phyloP scores from a whole-genome alignment of 192 early-diverging fungal genomes.

The Coemansia sp. region DNA sequence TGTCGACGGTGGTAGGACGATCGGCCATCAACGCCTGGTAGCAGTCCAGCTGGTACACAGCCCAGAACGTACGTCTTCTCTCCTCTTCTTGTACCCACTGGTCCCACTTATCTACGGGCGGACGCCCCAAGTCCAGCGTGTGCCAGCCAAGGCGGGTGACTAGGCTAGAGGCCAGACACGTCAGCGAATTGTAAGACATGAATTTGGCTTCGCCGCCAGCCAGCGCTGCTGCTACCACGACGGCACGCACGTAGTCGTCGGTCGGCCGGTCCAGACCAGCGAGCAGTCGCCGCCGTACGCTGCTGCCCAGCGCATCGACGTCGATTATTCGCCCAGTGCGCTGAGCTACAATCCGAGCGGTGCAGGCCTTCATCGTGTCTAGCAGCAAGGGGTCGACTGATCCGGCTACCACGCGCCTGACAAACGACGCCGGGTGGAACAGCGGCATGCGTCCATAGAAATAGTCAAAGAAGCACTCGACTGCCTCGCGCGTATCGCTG shows the following conservation, averaged over 20 bases:
- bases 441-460: slow-evolving; percentile 49
- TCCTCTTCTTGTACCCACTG: slow-evolving; percentile 43
- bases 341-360: slow-evolving; percentile 30
- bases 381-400: slow-evolving; percentile 42
- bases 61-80: slow-evolving; percentile 55
- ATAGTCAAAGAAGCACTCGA: slow-evolving; percentile 48
- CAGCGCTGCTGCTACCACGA: slow-evolving; percentile 42
- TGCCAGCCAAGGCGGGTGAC: slow-evolving; percentile 53
- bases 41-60: slow-evolving; percentile 53
- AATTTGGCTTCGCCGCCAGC: slow-evolving; percentile 42
- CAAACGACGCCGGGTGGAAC: slow-evolving; percentile 52
- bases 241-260: slow-evolving; percentile 48
- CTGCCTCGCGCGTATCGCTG: slow-evolving; percentile 33
- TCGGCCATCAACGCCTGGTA: slow-evolving; percentile 51
- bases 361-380: slow-evolving; percentile 45
- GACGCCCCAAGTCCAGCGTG: slow-evolving; percentile 44
- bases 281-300: slow-evolving; percentile 41
- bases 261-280: slow-evolving; percentile 41
- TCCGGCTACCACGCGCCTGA: slow-evolving; percentile 40
- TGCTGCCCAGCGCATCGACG: slow-evolving; percentile 24
- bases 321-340: slow-evolving; percentile 34
- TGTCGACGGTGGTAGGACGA: slow-evolving; percentile 46
- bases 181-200: slow-evolving; percentile 50
- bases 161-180: slow-evolving; percentile 44
- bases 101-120: slow-evolving; percentile 23